Conservation (phyloP, 1,284 basidiomycete genomes). For the Mycosarcoma maydis region DNA sequence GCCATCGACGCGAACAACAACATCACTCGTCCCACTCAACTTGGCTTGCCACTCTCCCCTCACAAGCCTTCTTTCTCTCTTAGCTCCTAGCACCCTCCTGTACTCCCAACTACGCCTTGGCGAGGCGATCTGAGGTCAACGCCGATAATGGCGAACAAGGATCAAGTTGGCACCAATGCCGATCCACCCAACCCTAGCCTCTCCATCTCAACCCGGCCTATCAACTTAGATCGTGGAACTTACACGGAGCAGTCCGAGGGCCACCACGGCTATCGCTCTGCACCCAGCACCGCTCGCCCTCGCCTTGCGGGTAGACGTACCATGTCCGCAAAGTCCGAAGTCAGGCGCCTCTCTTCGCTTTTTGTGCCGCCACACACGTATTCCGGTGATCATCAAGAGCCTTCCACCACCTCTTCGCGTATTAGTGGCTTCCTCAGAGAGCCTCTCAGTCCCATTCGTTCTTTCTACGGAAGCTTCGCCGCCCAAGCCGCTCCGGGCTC, state of each 20-base stretch:
- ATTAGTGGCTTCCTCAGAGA: conserved; percentile 29
- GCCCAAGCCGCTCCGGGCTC: conserved; percentile 10
- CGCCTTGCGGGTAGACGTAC: conserved; percentile 28
- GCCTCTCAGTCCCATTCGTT: conserved; percentile 37
- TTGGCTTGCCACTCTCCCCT: neutral
- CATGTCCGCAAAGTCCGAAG: conserved; percentile 34
- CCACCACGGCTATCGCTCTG: conserved; percentile 13
- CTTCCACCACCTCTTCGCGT: conserved; percentile 6
- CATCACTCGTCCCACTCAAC: neutral
- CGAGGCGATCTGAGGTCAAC: no score
- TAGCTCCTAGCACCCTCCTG: no score
- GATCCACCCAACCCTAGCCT: conserved; percentile 17
- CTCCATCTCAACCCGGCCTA: conserved; percentile 23
- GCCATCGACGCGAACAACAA: no score
- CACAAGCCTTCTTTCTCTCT: neutral
- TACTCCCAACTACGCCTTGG: no score
- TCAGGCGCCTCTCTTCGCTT: conserved; percentile 37
- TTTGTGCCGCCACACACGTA: conserved; percentile 20
- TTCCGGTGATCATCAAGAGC: neutral
- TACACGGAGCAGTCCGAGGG: neutral
- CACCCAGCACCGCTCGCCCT: conserved; percentile 36
- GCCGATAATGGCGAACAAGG: conserved; percentile 7
- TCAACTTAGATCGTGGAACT: neutral
- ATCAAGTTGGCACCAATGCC: neutral
- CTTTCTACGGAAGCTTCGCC: conserved; percentile 28